Evolutionary conservation across 805 yeast genomes (phyloP), one percentile per base, ranked within the genome.

Genomic region (Wickerhamiella slavikovae): DNA sequence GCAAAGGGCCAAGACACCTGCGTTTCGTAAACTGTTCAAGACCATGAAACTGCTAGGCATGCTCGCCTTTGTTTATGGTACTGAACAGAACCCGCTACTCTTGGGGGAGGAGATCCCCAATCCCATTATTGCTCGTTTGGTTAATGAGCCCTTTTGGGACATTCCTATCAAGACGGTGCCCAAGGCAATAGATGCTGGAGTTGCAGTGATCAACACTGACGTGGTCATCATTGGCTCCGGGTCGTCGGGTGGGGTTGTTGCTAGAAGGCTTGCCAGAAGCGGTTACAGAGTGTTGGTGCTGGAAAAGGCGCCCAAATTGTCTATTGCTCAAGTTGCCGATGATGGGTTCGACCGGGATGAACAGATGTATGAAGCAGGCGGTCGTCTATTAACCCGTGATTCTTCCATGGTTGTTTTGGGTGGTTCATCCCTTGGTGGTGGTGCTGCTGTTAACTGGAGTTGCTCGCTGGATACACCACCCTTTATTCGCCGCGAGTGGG

Each of bases 361-460:
- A 3, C 45, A 44, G 5, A 42, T 60, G 27, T 64, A 52, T 38
- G 69, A 66, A 40, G 32, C 36, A 6, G 42, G 45, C 1, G 69
- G 67, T 2, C 29, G 42, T 2, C 4, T 64, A 3, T 29, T 52
- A n/a, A 38, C 60, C 5, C 36, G 37, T 6, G 57, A 55, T 35
- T 53, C 51, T 26, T 54, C 54, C 26, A 28, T 55, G 10, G 32
- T 50, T 8, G 35, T 62, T 3, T 41, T 64, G 26, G 68, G 71
- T 1, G 72, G 71, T 5, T 38, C 68, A 2, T 62, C 66, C 1
- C 60, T 66, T 31, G 72, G 72, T 5, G 72, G 71, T 10, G 71
- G 71, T 5, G 52, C 66, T 5, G 63, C 71, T 10, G 60, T 66
- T 25, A 66, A 66, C 47, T 66, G 72, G 72, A 57, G 64, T 9